Conservation (phyloP, 768 basidiomycete genomes). For the Tricholoma terreum region DNA sequence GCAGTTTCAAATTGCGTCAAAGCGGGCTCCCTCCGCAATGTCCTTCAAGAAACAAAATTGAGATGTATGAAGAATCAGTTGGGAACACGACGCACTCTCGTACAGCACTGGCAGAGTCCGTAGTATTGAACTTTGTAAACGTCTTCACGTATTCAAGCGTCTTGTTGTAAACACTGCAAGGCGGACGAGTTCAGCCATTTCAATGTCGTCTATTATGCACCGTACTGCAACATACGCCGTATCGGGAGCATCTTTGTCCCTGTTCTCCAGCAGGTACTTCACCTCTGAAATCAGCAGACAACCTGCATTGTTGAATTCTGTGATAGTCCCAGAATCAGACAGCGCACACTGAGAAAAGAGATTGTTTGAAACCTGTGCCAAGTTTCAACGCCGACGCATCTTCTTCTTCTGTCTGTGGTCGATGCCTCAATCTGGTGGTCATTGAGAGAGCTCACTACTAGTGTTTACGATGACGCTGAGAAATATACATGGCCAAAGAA, state of each 20-base stretch:
- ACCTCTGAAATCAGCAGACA: conserved; percentile 91
- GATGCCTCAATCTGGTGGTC: conserved; percentile 64
- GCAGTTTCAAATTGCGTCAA: conserved; percentile 90
- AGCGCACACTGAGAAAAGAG: neutral
- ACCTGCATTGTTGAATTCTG: conserved; percentile 91
- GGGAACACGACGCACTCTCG: conserved; percentile 63
- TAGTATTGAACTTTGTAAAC: conserved; percentile 87
- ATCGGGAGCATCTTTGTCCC: conserved; percentile 85
- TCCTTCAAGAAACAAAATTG: conserved; percentile 40
- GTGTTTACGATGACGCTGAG: neutral
- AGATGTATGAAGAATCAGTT: neutral
- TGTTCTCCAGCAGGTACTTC: conserved; percentile 83
- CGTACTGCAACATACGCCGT: conserved; percentile 57
- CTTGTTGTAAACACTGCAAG: conserved; percentile 82
- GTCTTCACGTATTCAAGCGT: conserved; percentile 89
- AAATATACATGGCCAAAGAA: conserved; percentile 4
- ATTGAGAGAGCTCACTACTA: conserved; percentile 26
- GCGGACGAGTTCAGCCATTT: neutral
- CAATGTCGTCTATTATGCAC: neutral
- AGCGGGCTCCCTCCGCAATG: conserved; percentile 72
- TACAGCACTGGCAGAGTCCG: conserved; percentile 79
- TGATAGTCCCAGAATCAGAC: neutral
- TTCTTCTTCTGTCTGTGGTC: conserved; percentile 71
- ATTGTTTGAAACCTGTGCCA: conserved; percentile 51
- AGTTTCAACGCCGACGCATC: conserved; percentile 84